Evolutionary conservation across 306 rosid genomes (phyloP).

Genomic region (Glycine tomentella): DNA sequence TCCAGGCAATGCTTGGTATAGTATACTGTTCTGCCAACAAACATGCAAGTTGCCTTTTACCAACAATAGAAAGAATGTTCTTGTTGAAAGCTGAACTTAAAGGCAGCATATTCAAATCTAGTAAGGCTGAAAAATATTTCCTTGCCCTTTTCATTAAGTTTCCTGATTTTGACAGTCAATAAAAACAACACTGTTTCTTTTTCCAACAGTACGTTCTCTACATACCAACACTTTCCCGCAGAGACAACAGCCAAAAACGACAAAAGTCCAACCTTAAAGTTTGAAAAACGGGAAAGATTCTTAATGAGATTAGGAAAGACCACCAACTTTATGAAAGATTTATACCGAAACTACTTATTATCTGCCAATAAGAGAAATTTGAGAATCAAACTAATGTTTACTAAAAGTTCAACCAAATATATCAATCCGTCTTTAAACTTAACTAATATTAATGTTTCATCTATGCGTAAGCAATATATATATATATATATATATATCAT

Average conservation of each 20-base stretch:
- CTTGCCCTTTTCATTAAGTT: not conserved
- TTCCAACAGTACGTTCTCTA: not conserved
- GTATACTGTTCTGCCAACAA: not conserved
- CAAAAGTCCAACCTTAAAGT: not conserved
- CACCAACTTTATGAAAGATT: too few species aligned
- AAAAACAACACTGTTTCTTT: not conserved
- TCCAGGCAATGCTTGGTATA: not conserved
- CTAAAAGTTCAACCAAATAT: too few species aligned
- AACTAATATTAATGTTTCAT: not conserved
- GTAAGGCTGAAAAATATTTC: not conserved
- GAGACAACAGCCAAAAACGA: constrained; percentile 21
- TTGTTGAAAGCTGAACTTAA: constrained; percentile 20
- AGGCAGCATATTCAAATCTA: constrained; percentile 8
- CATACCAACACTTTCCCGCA: not conserved
- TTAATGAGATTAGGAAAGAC: too few species aligned
- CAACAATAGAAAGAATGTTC: not conserved
- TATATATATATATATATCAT: too few species aligned
- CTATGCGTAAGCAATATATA: not conserved
- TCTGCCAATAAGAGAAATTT: too few species aligned
- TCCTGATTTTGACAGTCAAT: not conserved
- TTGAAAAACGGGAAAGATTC: too few species aligned
- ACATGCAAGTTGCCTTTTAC: constrained; percentile 17
- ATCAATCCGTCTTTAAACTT: too few species aligned
- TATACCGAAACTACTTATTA: too few species aligned
- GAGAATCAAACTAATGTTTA: too few species aligned